A percentile compares a stretch with the other conserved stretches of the same genome.
Evolutionary conservation across 1,284 basidiomycete genomes (phyloP).

Genomic region (Thelephora terrestris): DNA sequence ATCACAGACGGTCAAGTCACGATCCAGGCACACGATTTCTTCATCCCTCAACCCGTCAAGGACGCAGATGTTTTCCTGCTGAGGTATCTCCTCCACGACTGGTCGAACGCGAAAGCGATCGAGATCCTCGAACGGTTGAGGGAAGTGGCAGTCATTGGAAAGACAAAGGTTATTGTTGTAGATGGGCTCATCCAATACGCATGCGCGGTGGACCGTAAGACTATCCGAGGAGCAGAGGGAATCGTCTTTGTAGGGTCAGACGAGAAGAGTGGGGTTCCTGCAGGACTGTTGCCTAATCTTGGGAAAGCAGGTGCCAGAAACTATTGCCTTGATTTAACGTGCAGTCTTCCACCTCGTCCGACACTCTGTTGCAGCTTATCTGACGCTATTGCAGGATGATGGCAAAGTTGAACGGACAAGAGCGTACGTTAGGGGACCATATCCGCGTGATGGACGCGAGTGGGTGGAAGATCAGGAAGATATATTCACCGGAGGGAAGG

Average conservation of each 20-base stretch:
- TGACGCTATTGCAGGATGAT: neutral
- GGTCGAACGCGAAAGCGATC: slow-evolving; percentile 13
- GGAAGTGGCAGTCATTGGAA: slow-evolving; percentile 8
- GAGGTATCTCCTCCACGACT: slow-evolving; percentile 20
- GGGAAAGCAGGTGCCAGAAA: slow-evolving; percentile 1
- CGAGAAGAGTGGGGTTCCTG: slow-evolving; percentile 1
- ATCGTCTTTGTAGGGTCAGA: neutral
- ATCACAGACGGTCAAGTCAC: neutral
- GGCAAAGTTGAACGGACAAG: neutral
- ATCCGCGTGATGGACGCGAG: neutral
- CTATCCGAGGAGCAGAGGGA: too few species aligned
- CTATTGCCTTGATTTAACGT: slow-evolving; percentile 6
- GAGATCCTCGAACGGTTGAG: slow-evolving; percentile 17
- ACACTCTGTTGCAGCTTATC: neutral
- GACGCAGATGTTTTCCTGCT: slow-evolving; percentile 20
- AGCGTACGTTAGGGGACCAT: neutral
- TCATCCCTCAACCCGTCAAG: slow-evolving; percentile 20
- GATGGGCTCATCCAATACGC: slow-evolving; percentile 8
- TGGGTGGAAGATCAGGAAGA: neutral
- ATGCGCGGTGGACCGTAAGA: neutral
- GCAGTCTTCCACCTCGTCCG: neutral
- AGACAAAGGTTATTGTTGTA: slow-evolving; percentile 6
- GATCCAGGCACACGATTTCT: slow-evolving; percentile 20
- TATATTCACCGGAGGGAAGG: neutral
- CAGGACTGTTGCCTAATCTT: slow-evolving; percentile 6